Base-by-base conservation (phyloP, 2,329 filamentous ascomycete genomes). In the Penicillium sp. region DNA sequence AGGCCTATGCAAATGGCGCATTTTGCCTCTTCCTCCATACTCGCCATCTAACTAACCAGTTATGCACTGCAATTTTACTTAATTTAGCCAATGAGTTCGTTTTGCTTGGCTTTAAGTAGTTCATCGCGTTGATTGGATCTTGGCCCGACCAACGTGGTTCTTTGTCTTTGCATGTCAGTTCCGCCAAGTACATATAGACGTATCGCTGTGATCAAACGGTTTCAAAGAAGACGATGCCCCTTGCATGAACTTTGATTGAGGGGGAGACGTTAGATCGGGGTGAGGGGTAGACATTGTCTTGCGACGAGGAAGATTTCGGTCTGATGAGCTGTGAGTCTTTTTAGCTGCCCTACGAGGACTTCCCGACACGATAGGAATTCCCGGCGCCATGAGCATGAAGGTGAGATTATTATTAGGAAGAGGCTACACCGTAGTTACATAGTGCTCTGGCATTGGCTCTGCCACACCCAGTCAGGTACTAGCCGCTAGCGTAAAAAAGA, bases 171-270 rank as follows among this genome's bases (percentile, higher is more conserved):
- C 43, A 13, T 46, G 19, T 34, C 2, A 34, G 30, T 18, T n/a
- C 43, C 43, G 27, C 44, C 36, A 28, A 39, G 43, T 10, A 39
- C n/a, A n/a, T n/a, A n/a, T n/a, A n/a, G n/a, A n/a, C n/a, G 13
- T 33, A 33, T 14, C 13, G 3, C 4, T 25, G 7, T 25, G 3
- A 25, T 25, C 7, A 7, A 25, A 25, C 7, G 22, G 38, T 40
- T 40, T 40, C 38, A 29, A 38, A 12, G 4, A 4, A 31, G 11
- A 4, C 9, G n/a, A n/a, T n/a, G n/a, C 16, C 28, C 39, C 39
- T 41, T 41, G 28, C 39, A 22, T 29, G 14, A 9, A n/a, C 8
- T n/a, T 33, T 16, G 31, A n/a, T 7, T 22, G 34, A 18, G n/a
- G 34, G 19, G 18, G 34, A 19, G 34, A 36, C 22, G 22, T 25